These are phyloP conservation scores for Acidiella bohemica DNA, from an alignment of 495 filamentous ascomycete species.

Conservation along the genomic window DNA sequence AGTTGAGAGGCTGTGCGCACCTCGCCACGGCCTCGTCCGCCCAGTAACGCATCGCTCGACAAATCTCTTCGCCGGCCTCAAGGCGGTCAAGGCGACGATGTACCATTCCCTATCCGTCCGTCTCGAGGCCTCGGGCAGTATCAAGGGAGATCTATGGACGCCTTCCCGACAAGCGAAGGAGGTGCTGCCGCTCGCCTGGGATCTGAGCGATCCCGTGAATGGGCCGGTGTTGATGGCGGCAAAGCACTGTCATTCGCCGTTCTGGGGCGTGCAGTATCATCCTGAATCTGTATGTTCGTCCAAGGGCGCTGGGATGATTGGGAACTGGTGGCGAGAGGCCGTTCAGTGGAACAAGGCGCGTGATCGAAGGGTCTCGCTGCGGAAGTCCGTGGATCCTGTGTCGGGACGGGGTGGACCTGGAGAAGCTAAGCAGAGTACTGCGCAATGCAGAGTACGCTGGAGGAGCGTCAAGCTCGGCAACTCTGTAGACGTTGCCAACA, in stretches of 20 bases:
- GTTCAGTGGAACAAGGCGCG: conserved; percentile 34
- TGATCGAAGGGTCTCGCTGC: background rate
- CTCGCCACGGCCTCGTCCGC: conserved; percentile 70
- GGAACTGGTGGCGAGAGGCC: conserved; percentile 61
- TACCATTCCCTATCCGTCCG: conserved; percentile 77
- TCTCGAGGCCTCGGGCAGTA: conserved; percentile 1
- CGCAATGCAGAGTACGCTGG: background rate
- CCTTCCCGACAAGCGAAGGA: conserved; percentile 12
- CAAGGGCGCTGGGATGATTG: conserved; percentile 50
- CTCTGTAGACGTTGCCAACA: background rate
- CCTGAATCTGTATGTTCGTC: conserved; percentile 86
- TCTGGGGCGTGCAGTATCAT: conserved; percentile 89
- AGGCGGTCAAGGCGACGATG: conserved; percentile 52
- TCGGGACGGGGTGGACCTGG: background rate
- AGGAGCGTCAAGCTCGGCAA: background rate
- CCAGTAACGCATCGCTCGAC: conserved; percentile 40
- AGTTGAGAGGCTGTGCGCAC: conserved; percentile 48
- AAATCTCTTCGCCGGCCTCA: conserved; percentile 35
- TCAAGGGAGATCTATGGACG: conserved; percentile 20
- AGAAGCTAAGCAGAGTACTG: background rate
- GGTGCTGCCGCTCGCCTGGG: conserved; percentile 56
- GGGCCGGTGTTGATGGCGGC: conserved; percentile 65
- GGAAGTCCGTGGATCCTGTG: background rate
- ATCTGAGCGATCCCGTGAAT: conserved; percentile 34
- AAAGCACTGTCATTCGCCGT: conserved; percentile 56